These are phyloP conservation scores for Trichosporon sp. DNA, from an alignment of 1,284 basidiomycete genomes.

Conservation along the genomic window DNA sequence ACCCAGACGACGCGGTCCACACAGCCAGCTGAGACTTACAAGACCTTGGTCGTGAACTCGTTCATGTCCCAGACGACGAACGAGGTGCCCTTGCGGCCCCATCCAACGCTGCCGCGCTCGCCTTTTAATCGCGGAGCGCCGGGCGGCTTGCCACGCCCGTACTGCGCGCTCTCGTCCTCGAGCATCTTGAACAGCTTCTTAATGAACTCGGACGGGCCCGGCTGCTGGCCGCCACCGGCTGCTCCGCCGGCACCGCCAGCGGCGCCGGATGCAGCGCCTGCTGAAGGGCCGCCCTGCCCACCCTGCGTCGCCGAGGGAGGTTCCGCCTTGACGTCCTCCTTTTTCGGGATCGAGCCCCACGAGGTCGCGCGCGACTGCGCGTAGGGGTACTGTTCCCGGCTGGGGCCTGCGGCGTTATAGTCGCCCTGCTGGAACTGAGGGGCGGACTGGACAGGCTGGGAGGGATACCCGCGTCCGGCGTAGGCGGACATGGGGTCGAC, in stretches of 20 bases:
- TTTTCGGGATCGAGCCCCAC: constrained; percentile 20
- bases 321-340: constrained; percentile 7
- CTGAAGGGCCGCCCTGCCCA: background rate
- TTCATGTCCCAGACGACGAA: constrained; percentile 99
- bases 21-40: constrained; percentile 54
- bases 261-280: background rate
- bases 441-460: constrained; percentile 8
- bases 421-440: constrained; percentile 11
- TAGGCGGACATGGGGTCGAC: constrained; percentile 27
- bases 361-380: background rate
- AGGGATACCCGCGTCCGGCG: constrained; percentile 20
- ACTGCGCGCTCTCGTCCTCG: constrained; percentile 49
- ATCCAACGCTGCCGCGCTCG: constrained; percentile 63
- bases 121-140: constrained; percentile 38
- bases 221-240: constrained; percentile 27
- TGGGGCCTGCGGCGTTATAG: constrained; percentile 32
- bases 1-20: background rate
- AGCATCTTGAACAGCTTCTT: constrained; percentile 86
- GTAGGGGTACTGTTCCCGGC: constrained; percentile 28
- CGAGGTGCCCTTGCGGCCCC: constrained; percentile 82
- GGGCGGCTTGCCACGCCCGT: constrained; percentile 44
- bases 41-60: constrained; percentile 90
- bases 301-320: background rate
- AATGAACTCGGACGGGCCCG: constrained; percentile 74
- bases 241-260: background rate